These are phyloP conservation scores for Alloteropsis angusta DNA, from an alignment of 202 grass and related monocot genomes.

Conservation along the genomic window DNA sequence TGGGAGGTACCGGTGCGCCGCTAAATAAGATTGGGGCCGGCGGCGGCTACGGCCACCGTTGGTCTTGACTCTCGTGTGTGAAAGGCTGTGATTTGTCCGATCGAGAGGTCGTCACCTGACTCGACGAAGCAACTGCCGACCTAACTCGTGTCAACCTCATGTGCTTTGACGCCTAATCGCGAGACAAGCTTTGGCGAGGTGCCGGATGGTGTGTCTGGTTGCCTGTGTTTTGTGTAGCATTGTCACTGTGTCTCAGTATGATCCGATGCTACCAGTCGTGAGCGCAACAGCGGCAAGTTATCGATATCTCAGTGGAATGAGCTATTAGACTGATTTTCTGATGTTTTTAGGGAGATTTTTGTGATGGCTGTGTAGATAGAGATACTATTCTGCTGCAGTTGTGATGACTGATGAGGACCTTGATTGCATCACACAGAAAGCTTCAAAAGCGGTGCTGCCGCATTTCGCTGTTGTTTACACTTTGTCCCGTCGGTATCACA, in stretches of 20 bases:
- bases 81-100: not conserved
- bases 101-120: not conserved
- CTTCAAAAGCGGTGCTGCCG: not conserved
- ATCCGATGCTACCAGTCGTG: not conserved
- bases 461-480: not conserved
- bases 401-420: not conserved
- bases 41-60: not conserved
- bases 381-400: not conserved
- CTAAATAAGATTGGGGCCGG: not conserved
- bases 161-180: not conserved
- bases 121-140: not conserved
- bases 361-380: not conserved
- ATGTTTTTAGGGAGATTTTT: too few species aligned
- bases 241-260: not conserved
- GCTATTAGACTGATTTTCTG: not conserved
- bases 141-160: slow-evolving; percentile 4
- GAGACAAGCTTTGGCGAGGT: not conserved
- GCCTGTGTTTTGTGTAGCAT: not conserved
- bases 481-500: not conserved
- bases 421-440: slow-evolving; percentile 9
- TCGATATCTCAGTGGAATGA: not conserved
- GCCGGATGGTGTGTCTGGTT: not conserved
- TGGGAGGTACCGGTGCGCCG: not conserved
- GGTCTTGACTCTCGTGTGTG: not conserved
- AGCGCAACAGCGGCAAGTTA: not conserved